Conservation (phyloP, 2,329 filamentous ascomycete species). For the Stachybotrys echinatus region DNA sequence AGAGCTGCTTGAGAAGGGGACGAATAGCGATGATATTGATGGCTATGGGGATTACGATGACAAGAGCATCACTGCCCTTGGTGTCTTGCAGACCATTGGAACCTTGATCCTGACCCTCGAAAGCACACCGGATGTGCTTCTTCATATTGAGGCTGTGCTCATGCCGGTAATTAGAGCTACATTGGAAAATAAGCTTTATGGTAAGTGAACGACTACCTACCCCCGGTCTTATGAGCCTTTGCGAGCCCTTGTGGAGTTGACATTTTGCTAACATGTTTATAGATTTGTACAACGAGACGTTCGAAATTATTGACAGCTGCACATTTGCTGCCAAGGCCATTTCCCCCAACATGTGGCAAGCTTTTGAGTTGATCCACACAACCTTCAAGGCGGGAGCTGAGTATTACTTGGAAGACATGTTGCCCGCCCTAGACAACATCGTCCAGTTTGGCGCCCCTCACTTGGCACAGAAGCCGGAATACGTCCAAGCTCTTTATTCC, state of each 20-base stretch:
- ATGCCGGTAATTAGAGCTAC: constrained; percentile 98
- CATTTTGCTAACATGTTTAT: constrained; percentile 10
- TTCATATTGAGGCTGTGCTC: constrained; percentile 90
- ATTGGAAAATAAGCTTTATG: constrained; percentile 94
- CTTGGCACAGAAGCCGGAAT: constrained; percentile 76
- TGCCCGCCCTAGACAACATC: constrained; percentile 96
- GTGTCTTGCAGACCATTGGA: constrained; percentile 94
- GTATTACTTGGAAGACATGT: constrained; percentile 97
- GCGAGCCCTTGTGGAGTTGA: neutral
- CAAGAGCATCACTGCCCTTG: constrained; percentile 95
- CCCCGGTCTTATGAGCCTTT: too few relatives aligned
- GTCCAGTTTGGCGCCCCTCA: constrained; percentile 84
- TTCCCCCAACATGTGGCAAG: constrained; percentile 96
- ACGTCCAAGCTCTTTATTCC: constrained; percentile 80
- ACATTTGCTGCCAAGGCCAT: constrained; percentile 96
- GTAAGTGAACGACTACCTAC: constrained; percentile 35
- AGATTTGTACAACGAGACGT: constrained; percentile 96
- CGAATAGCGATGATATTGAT: constrained; percentile 69
- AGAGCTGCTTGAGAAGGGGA: constrained; percentile 82
- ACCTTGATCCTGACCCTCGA: constrained; percentile 95
- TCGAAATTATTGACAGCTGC: constrained; percentile 98
- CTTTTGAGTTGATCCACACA: constrained; percentile 92
- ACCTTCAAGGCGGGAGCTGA: constrained; percentile 97
- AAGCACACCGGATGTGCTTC: constrained; percentile 90
- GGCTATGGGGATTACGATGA: constrained; percentile 92